Evolutionary conservation across 2,329 filamentous ascomycete genomes (phyloP).

Genomic region (Fusarium paranaense): DNA sequence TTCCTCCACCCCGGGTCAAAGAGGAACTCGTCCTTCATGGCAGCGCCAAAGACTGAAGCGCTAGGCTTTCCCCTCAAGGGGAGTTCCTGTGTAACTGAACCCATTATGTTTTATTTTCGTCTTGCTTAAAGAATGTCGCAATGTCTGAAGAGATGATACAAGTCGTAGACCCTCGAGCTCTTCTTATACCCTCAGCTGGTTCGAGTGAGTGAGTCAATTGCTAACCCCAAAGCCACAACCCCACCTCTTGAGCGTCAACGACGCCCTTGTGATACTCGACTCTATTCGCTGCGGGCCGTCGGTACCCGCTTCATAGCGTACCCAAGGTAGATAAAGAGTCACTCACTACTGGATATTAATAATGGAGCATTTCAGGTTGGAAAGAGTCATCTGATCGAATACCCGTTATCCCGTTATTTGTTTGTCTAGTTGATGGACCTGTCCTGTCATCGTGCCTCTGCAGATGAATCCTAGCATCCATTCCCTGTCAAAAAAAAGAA

Average conservation of each 20-base stretch:
- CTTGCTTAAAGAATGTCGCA: background rate
- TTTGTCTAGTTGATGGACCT: background rate
- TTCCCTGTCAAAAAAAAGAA: conserved; percentile 5
- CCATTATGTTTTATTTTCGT: conserved; percentile 26
- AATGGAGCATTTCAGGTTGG: background rate
- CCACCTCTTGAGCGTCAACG: conserved; percentile 39
- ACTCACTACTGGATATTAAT: background rate
- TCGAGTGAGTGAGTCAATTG: conserved; percentile 29
- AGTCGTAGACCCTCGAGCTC: background rate
- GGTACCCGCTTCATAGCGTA: conserved; percentile 27
- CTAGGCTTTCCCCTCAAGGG: conserved; percentile 39
- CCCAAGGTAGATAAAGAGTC: background rate
- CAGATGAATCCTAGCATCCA: conserved; percentile 1
- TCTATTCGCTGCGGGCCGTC: conserved; percentile 9
- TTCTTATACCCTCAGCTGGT: conserved; percentile 18
- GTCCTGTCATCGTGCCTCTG: background rate
- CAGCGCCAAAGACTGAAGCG: conserved; percentile 48
- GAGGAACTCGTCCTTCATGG: conserved; percentile 73
- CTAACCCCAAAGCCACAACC: conserved; percentile 17
- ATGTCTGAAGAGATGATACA: background rate
- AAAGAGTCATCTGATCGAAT: conserved; percentile 1
- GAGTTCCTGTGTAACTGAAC: conserved; percentile 38
- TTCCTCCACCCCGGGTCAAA: conserved; percentile 76
- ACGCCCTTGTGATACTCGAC: conserved; percentile 32
- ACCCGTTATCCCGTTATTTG: background rate